Conservation (phyloP, 176 grass and related monocot species). For the Aechmea fasciata region DNA sequence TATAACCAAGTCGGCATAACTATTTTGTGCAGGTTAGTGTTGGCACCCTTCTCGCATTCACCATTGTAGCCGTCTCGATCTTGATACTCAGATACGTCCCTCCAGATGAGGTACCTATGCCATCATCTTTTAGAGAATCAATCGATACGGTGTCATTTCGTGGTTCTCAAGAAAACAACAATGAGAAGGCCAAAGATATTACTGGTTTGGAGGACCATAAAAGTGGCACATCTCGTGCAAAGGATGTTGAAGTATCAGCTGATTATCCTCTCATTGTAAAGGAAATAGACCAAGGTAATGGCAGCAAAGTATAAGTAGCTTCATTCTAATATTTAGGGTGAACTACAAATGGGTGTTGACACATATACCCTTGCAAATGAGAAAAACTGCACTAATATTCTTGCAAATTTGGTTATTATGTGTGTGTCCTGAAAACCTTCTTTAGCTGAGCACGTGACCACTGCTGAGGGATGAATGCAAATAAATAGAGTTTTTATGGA, state of each 20-base stretch:
- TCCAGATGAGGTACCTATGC: conserved; percentile 62
- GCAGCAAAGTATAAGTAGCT: background rate
- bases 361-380: background rate
- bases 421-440: too few species aligned
- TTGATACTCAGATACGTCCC: conserved; percentile 98
- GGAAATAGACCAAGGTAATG: conserved; percentile 39
- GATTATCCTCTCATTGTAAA: conserved; percentile 50
- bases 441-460: too few species aligned
- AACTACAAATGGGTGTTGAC: background rate
- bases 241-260: conserved; percentile 31
- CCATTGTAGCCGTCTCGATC: conserved; percentile 77
- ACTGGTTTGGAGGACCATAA: conserved; percentile 20
- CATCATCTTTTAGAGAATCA: conserved; percentile 58
- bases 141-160: conserved; percentile 30
- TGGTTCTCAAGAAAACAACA: conserved; percentile 36
- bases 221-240: conserved; percentile 34
- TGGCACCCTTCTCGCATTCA: conserved; percentile 95
- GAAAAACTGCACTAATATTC: background rate
- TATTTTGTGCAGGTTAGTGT: conserved; percentile 76
- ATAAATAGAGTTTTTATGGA: too few species aligned
- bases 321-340: background rate
- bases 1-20: background rate
- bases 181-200: conserved; percentile 20
- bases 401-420: too few species aligned
- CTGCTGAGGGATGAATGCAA: too few species aligned